Evolutionary conservation across 768 basidiomycete genomes (phyloP).

Genomic region (Suillus subalutaceus): DNA sequence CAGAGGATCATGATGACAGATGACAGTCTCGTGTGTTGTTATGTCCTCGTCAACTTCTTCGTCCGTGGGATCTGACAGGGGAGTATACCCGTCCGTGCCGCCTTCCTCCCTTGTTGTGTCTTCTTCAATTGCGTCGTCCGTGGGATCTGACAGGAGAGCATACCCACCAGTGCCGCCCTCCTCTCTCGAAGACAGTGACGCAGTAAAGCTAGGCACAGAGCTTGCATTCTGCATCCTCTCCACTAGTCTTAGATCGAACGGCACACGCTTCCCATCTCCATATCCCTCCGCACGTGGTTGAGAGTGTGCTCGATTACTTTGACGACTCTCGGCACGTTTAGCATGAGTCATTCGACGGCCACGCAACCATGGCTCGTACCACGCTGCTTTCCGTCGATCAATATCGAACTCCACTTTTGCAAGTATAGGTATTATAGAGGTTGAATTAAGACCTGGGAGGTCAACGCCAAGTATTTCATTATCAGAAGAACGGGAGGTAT

Average conservation of each 20-base stretch:
- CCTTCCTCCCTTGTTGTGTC: slow-evolving; percentile 26
- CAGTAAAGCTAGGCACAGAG: slow-evolving; percentile 33
- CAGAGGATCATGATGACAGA: slow-evolving; percentile 50
- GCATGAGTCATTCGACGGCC: slow-evolving; percentile 62
- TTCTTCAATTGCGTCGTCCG: slow-evolving; percentile 32
- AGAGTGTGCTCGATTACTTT: slow-evolving; percentile 29
- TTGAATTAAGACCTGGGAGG: slow-evolving; percentile 65
- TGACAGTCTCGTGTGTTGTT: slow-evolving; percentile 41
- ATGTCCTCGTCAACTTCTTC: slow-evolving; percentile 39
- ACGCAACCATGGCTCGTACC: slow-evolving; percentile 86
- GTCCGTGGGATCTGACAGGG: slow-evolving; percentile 31
- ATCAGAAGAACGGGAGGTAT: slow-evolving; percentile 47
- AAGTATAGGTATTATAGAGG: slow-evolving; percentile 77
- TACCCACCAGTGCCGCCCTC: slow-evolving; percentile 31
- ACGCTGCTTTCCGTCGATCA: slow-evolving; percentile 74
- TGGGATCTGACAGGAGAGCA: slow-evolving; percentile 31
- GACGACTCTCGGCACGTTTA: slow-evolving; percentile 55
- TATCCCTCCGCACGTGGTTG: slow-evolving; percentile 23
- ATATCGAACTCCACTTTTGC: slow-evolving; percentile 97
- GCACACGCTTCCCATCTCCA: slow-evolving; percentile 38
- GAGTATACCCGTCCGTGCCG: slow-evolving; percentile 27
- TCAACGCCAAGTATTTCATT: slow-evolving; percentile 53
- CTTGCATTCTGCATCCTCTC: slow-evolving; percentile 49
- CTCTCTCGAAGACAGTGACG: slow-evolving; percentile 19
- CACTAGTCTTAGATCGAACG: slow-evolving; percentile 54